phyloP scores from a whole-genome alignment of 192 early-diverging fungal genomes.

The Irineochytrium annulatum region DNA sequence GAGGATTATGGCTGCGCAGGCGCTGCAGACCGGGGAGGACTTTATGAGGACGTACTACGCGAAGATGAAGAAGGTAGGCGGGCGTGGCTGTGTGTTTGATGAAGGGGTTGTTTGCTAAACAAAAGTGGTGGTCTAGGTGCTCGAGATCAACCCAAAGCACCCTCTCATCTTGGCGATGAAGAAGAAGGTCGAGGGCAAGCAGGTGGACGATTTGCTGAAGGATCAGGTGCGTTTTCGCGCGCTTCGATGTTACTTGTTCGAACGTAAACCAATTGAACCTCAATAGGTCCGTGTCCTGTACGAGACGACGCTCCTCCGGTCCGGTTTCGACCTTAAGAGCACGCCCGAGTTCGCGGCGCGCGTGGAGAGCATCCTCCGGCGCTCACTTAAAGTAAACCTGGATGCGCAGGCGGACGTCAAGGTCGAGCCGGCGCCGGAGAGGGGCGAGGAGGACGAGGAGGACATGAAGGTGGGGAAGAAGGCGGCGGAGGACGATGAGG shows the following conservation, averaged over 20 bases:
- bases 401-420: constrained; percentile 29
- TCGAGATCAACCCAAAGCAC: constrained; percentile 36
- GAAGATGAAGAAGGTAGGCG: too few relatives aligned
- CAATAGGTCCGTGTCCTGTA: constrained; percentile 38
- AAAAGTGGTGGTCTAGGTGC: too few relatives aligned
- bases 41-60: constrained; percentile 31
- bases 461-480: constrained; percentile 56
- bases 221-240: too few relatives aligned
- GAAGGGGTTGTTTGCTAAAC: too few relatives aligned
- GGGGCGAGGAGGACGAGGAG: constrained; percentile 62
- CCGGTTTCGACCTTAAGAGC: constrained; percentile 33
- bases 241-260: too few relatives aligned
- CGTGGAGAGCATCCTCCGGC: constrained; percentile 36
- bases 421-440: constrained; percentile 35
- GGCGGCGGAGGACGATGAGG: constrained; percentile 32
- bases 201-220: constrained; percentile 18
- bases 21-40: constrained; percentile 33
- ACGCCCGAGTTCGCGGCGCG: constrained; percentile 30
- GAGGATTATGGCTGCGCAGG: constrained; percentile 44
- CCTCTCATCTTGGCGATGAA: constrained; percentile 39
- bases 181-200: constrained; percentile 26
- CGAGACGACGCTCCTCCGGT: constrained; percentile 35
- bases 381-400: constrained; percentile 26
- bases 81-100: too few relatives aligned
- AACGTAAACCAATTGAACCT: too few relatives aligned